Conservation (phyloP, 352 stramenopile species). For the Discostella stelligera region DNA sequence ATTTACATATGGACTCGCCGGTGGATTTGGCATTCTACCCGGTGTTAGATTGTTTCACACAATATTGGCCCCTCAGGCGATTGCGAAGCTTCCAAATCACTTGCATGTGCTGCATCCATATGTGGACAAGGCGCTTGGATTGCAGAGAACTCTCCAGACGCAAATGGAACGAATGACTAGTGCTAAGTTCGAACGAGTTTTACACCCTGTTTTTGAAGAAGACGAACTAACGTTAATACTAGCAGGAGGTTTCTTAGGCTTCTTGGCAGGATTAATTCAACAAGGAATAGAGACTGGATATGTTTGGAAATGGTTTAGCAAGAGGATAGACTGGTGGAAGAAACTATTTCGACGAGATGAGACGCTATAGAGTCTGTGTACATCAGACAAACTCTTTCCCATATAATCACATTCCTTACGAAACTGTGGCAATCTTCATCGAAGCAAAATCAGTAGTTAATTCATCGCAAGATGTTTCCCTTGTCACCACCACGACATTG, state of each 20-base stretch:
- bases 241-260: slow-evolving; percentile 89
- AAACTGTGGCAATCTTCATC: slow-evolving; percentile 67
- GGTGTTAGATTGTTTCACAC: slow-evolving; percentile 14
- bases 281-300: slow-evolving; percentile 51
- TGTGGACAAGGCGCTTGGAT: slow-evolving; percentile 88
- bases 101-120: slow-evolving; percentile 89
- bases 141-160: slow-evolving; percentile 88
- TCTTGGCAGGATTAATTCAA: slow-evolving; percentile 89
- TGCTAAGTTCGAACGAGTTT: slow-evolving; percentile 89
- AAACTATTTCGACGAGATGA: slow-evolving; percentile 5
- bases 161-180: slow-evolving; percentile 87
- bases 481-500: slow-evolving; percentile 64
- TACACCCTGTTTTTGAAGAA: slow-evolving; percentile 91
- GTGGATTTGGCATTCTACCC: slow-evolving; percentile 46
- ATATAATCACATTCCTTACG: slow-evolving; percentile 25
- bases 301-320: slow-evolving; percentile 4
- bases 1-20: slow-evolving; percentile 37
- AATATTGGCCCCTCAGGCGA: slow-evolving; percentile 16
- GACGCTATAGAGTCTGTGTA: neutral
- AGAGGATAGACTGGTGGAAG: slow-evolving; percentile 3
- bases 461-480: slow-evolving; percentile 37
- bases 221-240: slow-evolving; percentile 95
- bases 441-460: slow-evolving; percentile 51
- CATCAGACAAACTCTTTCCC: neutral
- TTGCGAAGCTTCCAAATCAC: slow-evolving; percentile 43